Percentiles rank a stretch among this genome's conserved stretches.
Evolutionary conservation across 768 basidiomycete species (phyloP).

Genomic region (Thelephora ganbajun): DNA sequence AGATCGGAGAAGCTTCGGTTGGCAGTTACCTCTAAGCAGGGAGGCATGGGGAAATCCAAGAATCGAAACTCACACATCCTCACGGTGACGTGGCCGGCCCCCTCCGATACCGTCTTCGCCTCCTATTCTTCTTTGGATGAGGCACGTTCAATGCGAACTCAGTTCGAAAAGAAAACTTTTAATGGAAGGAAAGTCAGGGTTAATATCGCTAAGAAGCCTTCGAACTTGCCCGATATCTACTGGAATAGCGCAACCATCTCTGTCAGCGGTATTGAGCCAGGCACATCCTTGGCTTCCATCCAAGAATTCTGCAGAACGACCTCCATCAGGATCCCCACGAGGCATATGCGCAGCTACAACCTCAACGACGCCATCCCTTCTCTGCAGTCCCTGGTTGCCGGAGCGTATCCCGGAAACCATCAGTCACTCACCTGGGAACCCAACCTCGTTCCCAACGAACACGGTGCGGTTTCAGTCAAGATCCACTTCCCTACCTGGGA

Average conservation of each 20-base stretch:
- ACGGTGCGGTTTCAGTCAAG: not conserved
- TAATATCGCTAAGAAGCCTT: constrained; percentile 27
- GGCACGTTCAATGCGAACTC: constrained; percentile 21
- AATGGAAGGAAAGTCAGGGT: constrained; percentile 33
- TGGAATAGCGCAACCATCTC: constrained; percentile 27
- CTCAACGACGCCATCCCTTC: not conserved
- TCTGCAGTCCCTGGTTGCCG: not conserved
- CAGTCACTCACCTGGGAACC: not conserved
- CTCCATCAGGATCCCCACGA: not conserved
- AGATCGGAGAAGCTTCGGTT: constrained; percentile 27
- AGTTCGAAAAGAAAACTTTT: constrained; percentile 22
- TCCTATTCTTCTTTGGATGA: constrained; percentile 22
- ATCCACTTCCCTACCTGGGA: not conserved
- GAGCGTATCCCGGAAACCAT: not conserved
- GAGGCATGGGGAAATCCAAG: constrained; percentile 27
- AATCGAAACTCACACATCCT: constrained; percentile 24
- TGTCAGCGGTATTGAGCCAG: constrained; percentile 8
- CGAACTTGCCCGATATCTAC: constrained; percentile 16
- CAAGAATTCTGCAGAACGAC: not conserved
- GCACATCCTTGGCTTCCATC: not conserved
- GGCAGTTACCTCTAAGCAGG: constrained; percentile 24
- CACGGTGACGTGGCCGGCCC: constrained; percentile 36
- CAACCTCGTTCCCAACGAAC: not conserved
- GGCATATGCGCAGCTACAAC: not conserved
- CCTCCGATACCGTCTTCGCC: constrained; percentile 31